These are phyloP conservation scores for Apiospora phragmitis DNA, from an alignment of 2,329 filamentous ascomycete genomes.

Conservation along the genomic window DNA sequence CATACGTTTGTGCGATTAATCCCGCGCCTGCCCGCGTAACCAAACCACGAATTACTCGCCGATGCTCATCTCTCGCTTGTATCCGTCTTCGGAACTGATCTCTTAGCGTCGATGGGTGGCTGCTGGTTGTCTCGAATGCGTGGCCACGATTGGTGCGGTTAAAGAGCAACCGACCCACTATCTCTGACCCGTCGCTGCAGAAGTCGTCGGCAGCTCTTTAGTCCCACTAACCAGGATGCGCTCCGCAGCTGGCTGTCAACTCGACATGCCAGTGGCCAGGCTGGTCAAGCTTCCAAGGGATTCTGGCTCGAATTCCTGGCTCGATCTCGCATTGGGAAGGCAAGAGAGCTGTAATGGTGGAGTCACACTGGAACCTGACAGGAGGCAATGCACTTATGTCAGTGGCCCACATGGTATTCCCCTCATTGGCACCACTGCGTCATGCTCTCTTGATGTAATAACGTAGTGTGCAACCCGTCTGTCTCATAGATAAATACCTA, in stretches of 20 bases:
- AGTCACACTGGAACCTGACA: neutral
- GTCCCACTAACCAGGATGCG: neutral
- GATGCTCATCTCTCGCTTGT: neutral
- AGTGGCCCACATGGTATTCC: neutral
- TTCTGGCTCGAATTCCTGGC: neutral
- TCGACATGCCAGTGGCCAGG: neutral
- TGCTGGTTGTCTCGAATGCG: neutral
- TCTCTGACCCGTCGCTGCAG: too few relatives aligned
- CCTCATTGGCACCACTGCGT: slow-evolving; percentile 5
- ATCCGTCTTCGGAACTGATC: neutral
- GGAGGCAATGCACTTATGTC: neutral
- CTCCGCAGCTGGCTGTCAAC: neutral
- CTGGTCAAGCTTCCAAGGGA: neutral
- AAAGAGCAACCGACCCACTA: neutral
- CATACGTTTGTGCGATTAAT: neutral
- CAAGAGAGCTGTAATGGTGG: neutral
- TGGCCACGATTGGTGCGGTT: neutral
- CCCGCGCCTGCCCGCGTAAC: neutral
- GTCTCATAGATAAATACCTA: neutral
- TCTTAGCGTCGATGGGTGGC: neutral
- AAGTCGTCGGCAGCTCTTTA: neutral
- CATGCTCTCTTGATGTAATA: slow-evolving; percentile 1
- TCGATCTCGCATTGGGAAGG: neutral
- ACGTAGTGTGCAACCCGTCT: neutral
- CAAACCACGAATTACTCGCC: neutral